Evolutionary conservation across 805 yeast genomes (phyloP), one percentile per base, ranked within the genome.

Genomic region (Saccharomycopsis sp.): DNA sequence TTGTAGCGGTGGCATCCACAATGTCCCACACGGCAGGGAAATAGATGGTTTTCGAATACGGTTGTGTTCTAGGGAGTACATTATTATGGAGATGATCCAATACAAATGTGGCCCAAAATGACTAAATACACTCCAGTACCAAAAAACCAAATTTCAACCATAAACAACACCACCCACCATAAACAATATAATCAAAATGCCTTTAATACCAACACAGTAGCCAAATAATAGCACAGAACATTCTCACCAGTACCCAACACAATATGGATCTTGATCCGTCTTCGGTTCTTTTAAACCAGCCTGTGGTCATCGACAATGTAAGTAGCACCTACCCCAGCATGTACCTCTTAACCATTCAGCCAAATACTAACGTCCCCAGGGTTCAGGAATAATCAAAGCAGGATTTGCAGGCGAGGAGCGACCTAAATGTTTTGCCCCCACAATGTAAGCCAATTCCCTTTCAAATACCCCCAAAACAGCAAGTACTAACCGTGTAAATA

Each of bases 391-490:
- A 44, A 75, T 92, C 57, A 87, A 90, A 68, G 89, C 96, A 1
- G 97, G 98, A 0, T 89, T 92, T 70, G 96, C 97, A 0, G 97
- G 97, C 22, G 96, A 88, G 64, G 94, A 89, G 54, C 79, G 76
- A 64, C 98, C 98, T 2, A 79, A 82, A 65, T 70, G 80, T 52
- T 78, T 77, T 64, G 82, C 83, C 29, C 83, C 91, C 1, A 73
- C 89, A 22, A 71, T 85, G 69, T 74, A 64, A 47, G 75, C 69
- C 17, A 5, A 20, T 41, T 14, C 47, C 15, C 23, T 20, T 14
- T 19, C 7, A 20, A 25, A 19, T 38, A 15, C 7, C 3, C 17
- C 52, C n/a, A n/a, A 58, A 59, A 60, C 60, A 60, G 62, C 17
- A 20, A 17, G 64, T 24, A 67, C 57, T 59, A 44, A 53, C 59